Evolutionary conservation across 1,284 basidiomycete species (phyloP), one percentile per base, ranked within the genome.

Genomic region (Boletellus deceptivus): DNA sequence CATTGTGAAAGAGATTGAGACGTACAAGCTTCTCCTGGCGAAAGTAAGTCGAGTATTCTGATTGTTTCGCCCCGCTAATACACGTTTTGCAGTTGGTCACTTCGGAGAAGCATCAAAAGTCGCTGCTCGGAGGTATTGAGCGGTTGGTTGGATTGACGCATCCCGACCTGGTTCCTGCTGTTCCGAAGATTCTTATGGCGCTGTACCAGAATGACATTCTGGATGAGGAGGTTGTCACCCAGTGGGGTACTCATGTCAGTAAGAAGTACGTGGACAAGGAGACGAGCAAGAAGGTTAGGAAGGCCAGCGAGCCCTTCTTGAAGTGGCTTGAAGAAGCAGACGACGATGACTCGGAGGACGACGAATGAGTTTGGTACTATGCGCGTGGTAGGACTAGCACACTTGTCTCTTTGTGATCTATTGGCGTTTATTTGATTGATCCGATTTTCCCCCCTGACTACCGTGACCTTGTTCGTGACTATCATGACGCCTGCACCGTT

Each of bases 251-350:
- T 6, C 96, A 98, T 65, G 93, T 97, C 61, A 92, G 89, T 73
- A 97, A 93, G 79, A 98, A 99, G 78, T 98, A 97, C 68, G 93
- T 96, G 51, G 91, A 96, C 73, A 94, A 92, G 75, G 94, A 98
- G 25, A 89, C 82, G 38, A 91, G 89, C 70, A 99, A 98, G 82
- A 94, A 86, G 72, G 94, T 99, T 50, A 81, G 96, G 60, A 94
- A 96, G 76, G 93, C 91, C 20, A 93, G 93, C 57, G 93, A 93
- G 67, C 93, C 95, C 0, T 98, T 99, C 79, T 75, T 99, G 66
- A 93, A 90, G 76, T 83, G 80, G 80, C 74, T 83, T 14, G 76
- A 75, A 49, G 80, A 83, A 60, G 80, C 80, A 13, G 29, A 31
- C 6, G 79, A 80, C 33, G 76, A 78, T 36, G 64, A 59, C 49